Percentiles rank a stretch among this genome's conserved stretches.
phyloP scores from a whole-genome alignment of 371 early-diverging fungal genomes.

The Entomophthora muscae region DNA sequence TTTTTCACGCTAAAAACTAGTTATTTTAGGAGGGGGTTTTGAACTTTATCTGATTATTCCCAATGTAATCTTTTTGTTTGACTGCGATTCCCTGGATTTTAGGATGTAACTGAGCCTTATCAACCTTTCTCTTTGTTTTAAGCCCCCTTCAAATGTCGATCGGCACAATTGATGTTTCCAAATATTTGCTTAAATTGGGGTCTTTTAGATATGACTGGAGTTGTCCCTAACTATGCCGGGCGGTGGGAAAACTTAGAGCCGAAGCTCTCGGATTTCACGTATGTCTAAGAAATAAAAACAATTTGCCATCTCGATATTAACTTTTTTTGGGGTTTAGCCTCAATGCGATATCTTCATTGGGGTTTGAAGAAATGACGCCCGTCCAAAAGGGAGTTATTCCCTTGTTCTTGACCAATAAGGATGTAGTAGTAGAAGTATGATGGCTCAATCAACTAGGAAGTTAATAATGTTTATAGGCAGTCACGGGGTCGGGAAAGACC shows the following conservation, averaged over 20 bases:
- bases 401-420: conserved; percentile 75
- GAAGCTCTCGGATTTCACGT: conserved; percentile 19
- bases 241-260: conserved; percentile 24
- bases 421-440: conserved; percentile 83
- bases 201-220: not conserved
- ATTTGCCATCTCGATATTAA: too few species aligned
- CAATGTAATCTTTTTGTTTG: too few species aligned
- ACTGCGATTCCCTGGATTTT: too few species aligned
- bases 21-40: too few species aligned
- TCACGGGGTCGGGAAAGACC: conserved; percentile 99
- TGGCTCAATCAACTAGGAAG: conserved; percentile 16
- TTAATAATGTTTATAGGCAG: conserved; percentile 42
- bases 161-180: too few species aligned
- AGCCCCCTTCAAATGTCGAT: too few species aligned
- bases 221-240: conserved; percentile 17
- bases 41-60: too few species aligned
- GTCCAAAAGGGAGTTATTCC: conserved; percentile 85
- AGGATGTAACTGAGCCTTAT: too few species aligned
- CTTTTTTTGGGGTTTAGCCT: too few species aligned
- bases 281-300: too few species aligned
- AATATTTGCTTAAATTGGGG: not conserved
- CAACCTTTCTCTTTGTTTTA: too few species aligned
- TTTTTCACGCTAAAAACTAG: too few species aligned
- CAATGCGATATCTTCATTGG: conserved; percentile 27
- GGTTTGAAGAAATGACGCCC: conserved; percentile 52